Conservation (phyloP, 208 protist species). For the Acanthamoeba sp. region DNA sequence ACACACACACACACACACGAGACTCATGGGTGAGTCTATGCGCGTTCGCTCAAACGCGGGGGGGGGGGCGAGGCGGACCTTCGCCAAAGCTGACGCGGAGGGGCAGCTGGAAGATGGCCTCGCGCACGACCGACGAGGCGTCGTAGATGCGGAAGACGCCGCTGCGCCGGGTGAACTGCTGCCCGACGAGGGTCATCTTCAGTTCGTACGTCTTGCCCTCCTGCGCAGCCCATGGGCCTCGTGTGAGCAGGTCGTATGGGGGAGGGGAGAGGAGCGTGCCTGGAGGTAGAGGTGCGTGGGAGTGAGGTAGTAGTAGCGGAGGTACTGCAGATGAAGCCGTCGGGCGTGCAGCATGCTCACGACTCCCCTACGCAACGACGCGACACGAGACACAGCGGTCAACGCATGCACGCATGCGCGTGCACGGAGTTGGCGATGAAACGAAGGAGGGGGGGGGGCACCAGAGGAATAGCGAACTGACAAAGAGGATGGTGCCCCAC, state of each 20-base stretch:
- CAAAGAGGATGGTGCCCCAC: slow-evolving; percentile 64
- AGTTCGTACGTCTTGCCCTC: slow-evolving; percentile 11
- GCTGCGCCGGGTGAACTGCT: slow-evolving; percentile 27
- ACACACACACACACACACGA: too few species aligned
- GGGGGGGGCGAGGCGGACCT: not conserved
- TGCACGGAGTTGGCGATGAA: not conserved
- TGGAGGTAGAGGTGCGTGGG: slow-evolving; percentile 4
- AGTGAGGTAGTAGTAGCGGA: slow-evolving; percentile 36
- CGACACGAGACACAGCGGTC: too few species aligned
- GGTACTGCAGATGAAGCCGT: slow-evolving; percentile 29
- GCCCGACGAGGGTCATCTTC: slow-evolving; percentile 23
- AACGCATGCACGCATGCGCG: too few species aligned
- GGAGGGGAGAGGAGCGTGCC: not conserved
- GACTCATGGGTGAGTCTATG: too few species aligned
- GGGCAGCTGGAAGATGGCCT: not conserved
- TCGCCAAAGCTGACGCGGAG: slow-evolving; percentile 30
- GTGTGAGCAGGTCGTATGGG: too few species aligned
- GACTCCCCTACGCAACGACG: not conserved
- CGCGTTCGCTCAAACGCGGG: too few species aligned
- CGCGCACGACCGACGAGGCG: not conserved
- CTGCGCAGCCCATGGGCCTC: not conserved
- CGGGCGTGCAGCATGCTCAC: slow-evolving; percentile 18
- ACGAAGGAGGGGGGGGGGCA: not conserved
- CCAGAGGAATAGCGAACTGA: slow-evolving; percentile 11
- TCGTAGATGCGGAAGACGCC: slow-evolving; percentile 17